Evolutionary conservation across 805 yeast species (phyloP).

Genomic region (Candida koratica): DNA sequence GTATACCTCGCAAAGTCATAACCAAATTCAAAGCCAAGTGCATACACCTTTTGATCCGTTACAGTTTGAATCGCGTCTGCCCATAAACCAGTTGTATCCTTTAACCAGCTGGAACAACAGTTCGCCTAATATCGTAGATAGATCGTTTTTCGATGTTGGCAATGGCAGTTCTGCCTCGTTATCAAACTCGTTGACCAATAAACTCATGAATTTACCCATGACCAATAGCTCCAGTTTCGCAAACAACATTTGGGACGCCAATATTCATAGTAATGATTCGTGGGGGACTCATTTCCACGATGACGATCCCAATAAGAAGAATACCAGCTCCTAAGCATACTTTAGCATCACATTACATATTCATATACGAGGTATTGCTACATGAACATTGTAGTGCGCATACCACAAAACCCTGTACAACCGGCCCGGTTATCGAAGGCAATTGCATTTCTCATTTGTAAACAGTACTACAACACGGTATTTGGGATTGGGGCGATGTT

Average conservation of each 20-base stretch:
- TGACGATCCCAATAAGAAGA: background rate
- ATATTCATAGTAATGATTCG: constrained; percentile 4
- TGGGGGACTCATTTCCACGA: constrained; percentile 4
- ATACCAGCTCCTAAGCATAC: background rate
- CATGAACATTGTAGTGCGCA: too few relatives aligned
- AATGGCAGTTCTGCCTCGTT: constrained; percentile 5
- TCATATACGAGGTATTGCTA: too few relatives aligned
- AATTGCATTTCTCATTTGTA: too few relatives aligned
- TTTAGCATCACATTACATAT: too few relatives aligned
- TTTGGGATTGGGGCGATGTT: too few relatives aligned
- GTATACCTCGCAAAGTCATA: too few relatives aligned
- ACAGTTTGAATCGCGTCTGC: background rate
- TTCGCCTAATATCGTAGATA: constrained; percentile 4
- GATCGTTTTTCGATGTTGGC: constrained; percentile 5
- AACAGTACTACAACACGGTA: too few relatives aligned
- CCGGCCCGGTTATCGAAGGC: too few relatives aligned
- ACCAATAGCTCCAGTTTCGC: constrained; percentile 3
- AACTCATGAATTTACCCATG: constrained; percentile 3
- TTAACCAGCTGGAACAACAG: constrained; percentile 5
- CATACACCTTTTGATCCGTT: background rate
- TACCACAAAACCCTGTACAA: too few relatives aligned
- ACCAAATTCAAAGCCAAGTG: background rate
- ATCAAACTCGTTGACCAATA: constrained; percentile 1
- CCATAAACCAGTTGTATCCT: constrained; percentile 1
- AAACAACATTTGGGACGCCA: constrained; percentile 11